These are phyloP conservation scores for Solanum chiquidenum DNA, from an alignment of 257 asterid species.

Conservation along the genomic window DNA sequence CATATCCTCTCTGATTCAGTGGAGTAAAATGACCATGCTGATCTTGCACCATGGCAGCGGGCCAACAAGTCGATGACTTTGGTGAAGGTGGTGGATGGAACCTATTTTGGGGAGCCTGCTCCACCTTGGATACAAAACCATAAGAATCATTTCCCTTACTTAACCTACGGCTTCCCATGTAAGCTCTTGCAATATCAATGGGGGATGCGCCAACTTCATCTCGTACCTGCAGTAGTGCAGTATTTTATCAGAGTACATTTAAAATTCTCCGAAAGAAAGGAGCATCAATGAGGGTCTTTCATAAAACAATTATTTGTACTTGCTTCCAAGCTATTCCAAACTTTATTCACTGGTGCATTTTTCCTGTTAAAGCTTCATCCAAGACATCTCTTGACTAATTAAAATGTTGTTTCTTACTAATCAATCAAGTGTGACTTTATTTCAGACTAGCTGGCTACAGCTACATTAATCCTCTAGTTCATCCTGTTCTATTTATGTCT, in stretches of 20 bases:
- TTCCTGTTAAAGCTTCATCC: not conserved
- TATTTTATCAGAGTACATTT: not conserved
- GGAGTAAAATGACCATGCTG: constrained; percentile 54
- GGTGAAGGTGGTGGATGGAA: constrained; percentile 48
- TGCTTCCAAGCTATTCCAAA: not conserved
- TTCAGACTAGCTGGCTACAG: not conserved
- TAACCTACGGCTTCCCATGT: constrained; percentile 64
- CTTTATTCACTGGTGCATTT: not conserved
- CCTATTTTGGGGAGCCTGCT: constrained; percentile 33
- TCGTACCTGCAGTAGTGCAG: constrained; percentile 37
- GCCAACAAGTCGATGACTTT: constrained; percentile 70
- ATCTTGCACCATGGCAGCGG: constrained; percentile 56
- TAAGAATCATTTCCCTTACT: constrained; percentile 36
- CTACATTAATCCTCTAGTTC: not conserved
- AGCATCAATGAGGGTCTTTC: not conserved
- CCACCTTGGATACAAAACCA: constrained; percentile 20
- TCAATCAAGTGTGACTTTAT: not conserved
- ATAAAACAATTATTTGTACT: not conserved
- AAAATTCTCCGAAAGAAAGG: not conserved
- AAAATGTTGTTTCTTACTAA: not conserved
- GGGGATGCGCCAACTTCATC: constrained; percentile 71
- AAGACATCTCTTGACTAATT: not conserved
- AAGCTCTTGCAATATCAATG: constrained; percentile 85
- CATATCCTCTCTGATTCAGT: constrained; percentile 46
- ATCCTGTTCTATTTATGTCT: not conserved